These are phyloP conservation scores for Fraxinus ornus DNA, from an alignment of 305 asterid species.

Conservation along the genomic window DNA sequence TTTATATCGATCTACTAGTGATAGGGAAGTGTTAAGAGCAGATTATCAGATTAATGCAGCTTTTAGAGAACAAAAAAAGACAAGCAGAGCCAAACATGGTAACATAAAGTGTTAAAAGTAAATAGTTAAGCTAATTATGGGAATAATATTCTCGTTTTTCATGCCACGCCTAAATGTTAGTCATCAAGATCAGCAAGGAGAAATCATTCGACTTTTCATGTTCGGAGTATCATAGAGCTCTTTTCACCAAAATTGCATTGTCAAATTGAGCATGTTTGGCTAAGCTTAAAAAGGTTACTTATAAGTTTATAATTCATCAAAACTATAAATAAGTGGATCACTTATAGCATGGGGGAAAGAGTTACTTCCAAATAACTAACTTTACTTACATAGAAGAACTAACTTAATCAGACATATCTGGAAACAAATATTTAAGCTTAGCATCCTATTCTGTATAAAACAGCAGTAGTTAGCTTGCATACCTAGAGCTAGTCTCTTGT, in stretches of 20 bases:
- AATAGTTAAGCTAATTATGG: not conserved
- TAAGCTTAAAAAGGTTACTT: not conserved
- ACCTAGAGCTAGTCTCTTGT: conserved; percentile 85
- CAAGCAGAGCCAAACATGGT: not conserved
- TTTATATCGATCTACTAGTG: not conserved
- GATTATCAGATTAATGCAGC: not conserved
- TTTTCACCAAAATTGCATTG: not conserved
- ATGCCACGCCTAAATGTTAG: not conserved
- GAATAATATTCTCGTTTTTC: not conserved
- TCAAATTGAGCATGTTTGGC: not conserved
- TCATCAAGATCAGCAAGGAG: not conserved
- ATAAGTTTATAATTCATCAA: not conserved
- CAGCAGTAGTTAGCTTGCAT: conserved; percentile 17
- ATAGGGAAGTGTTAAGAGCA: not conserved
- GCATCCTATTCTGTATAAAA: conserved; percentile 6
- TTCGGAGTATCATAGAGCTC: not conserved
- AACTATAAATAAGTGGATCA: not conserved
- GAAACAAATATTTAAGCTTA: not conserved
- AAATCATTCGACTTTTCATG: not conserved
- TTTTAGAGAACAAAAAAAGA: not conserved
- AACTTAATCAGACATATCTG: not conserved
- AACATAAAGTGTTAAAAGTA: not conserved
- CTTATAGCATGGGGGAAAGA: not conserved
- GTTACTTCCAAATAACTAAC: not conserved
- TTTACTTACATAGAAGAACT: not conserved